Evolutionary conservation across 1,139 yeast species (phyloP), one percentile per base, ranked within the genome.

Genomic region (Eremothecium gossypii): DNA sequence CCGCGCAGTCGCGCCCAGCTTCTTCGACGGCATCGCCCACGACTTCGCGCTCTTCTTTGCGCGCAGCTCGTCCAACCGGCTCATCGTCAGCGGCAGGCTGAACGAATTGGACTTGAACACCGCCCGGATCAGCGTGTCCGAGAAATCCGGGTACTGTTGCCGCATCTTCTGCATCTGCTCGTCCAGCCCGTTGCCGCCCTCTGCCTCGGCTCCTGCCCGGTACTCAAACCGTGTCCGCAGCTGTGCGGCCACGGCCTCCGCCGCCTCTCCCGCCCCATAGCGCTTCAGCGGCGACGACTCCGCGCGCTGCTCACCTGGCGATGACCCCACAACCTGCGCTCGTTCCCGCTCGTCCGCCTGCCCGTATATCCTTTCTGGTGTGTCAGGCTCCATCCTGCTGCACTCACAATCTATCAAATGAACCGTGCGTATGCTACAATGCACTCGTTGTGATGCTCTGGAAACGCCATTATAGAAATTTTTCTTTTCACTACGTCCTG

Each of bases 21-120:
- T 41, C n/a, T 40, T 44, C 12, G 42, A 38, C 2, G 43, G 41
- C 12, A 34, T 49, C 17, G 48, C 49, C 44, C 49, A 46, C 4
- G 59, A 50, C 57, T 63, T 57, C 27, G 53, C 50, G 7, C 48
- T 48, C 40, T 62, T 52, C 41, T 59, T 61, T 10, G 49, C 49
- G 38, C 57, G 51, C 6, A 65, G 52, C n/a, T 54, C 49, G 4
- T 57, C 52, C 33, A 80, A 61, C 63, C 77, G 68, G 41, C 66
- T 68, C 28, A 78, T 70, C 10, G 82, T 73, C 40, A 73, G 71
- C 45, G 78, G 68, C 28, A 78, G 58, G 45, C 78, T 73, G 8
- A 78, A 77, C 40, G 76, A 73, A 33, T 77, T 79, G 29, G 74
- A 71, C 40, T 75, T 78, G 54, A 78, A 76, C 1, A 81, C 82